phyloP scores from a whole-genome alignment of 768 basidiomycete species.

The Pulveroboletus frians region DNA sequence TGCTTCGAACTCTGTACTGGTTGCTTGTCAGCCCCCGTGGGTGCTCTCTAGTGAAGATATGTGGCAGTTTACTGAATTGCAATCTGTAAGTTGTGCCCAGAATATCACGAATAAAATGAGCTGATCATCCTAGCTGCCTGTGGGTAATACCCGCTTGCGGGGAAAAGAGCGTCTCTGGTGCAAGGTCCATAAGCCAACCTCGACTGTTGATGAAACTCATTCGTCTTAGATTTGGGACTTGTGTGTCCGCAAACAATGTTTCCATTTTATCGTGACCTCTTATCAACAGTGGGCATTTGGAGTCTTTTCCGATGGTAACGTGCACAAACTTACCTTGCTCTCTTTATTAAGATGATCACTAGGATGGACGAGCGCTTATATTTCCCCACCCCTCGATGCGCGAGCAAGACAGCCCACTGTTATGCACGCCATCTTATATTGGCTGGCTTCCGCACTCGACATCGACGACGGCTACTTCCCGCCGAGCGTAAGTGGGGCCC shows the following conservation, averaged over 20 bases:
- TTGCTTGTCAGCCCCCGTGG: slow-evolving; percentile 62
- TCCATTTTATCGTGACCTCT: slow-evolving; percentile 55
- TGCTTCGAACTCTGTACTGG: slow-evolving; percentile 36
- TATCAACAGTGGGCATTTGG: slow-evolving; percentile 62
- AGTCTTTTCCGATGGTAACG: slow-evolving; percentile 49
- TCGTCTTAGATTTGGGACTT: slow-evolving; percentile 43
- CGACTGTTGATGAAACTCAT: slow-evolving; percentile 6
- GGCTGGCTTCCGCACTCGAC: slow-evolving; percentile 49
- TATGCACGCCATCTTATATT: slow-evolving; percentile 49
- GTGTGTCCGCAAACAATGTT: slow-evolving; percentile 44
- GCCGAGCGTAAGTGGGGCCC: slow-evolving; percentile 17
- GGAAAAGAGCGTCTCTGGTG: slow-evolving; percentile 57
- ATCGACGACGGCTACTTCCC: slow-evolving; percentile 28
- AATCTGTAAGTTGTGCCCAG: slow-evolving; percentile 18
- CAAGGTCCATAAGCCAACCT: slow-evolving; percentile 37
- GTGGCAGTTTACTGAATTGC: slow-evolving; percentile 44
- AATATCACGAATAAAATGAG: background rate
- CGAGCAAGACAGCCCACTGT: slow-evolving; percentile 43
- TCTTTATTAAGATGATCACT: background rate
- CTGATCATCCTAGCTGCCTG: slow-evolving; percentile 22
- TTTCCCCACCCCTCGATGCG: slow-evolving; percentile 41
- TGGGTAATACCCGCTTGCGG: slow-evolving; percentile 36
- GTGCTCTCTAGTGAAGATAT: slow-evolving; percentile 51
- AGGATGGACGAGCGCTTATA: slow-evolving; percentile 55
- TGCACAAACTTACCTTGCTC: background rate